Conservation (phyloP, 768 basidiomycete genomes). For the Punctularia strigosozonata region DNA sequence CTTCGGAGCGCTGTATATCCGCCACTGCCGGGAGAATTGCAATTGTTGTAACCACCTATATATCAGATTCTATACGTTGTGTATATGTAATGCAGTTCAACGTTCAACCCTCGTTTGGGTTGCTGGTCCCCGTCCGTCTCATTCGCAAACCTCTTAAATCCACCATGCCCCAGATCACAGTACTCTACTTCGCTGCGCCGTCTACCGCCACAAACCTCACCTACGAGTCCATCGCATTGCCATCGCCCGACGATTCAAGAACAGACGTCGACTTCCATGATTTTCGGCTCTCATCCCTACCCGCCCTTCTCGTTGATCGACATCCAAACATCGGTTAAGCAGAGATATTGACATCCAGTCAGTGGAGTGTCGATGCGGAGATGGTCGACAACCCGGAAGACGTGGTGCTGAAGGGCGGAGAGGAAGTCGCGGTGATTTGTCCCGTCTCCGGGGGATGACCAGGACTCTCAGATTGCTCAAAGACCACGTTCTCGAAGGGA, state of each 20-base stretch:
- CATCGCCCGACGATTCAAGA: constrained; percentile 8
- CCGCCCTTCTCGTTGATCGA: constrained; percentile 36
- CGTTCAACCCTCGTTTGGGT: too few species aligned
- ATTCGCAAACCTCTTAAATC: too few species aligned
- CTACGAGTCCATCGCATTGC: constrained; percentile 40
- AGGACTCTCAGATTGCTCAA: too few species aligned
- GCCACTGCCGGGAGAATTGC: too few species aligned
- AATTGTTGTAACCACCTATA: too few species aligned
- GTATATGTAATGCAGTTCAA: too few species aligned
- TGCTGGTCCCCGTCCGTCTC: too few species aligned
- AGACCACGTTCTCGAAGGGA: too few species aligned
- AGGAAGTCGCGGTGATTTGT: constrained; percentile 71
- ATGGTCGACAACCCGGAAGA: constrained; percentile 55
- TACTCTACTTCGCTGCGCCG: constrained; percentile 50
- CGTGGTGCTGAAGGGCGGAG: constrained; percentile 48
- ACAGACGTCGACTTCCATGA: too few species aligned
- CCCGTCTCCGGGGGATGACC: constrained; percentile 69
- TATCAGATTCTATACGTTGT: too few species aligned
- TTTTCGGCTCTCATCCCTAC: constrained; percentile 40
- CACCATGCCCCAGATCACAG: too few species aligned
- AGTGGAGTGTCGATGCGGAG: constrained; percentile 75
- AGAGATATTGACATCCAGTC: constrained; percentile 44
- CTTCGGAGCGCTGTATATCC: too few species aligned
- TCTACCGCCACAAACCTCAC: constrained; percentile 57
- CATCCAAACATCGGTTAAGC: constrained; percentile 40